These are phyloP conservation scores for Tolypocladium sp. DNA, from an alignment of 2,329 filamentous ascomycete species.

Conservation along the genomic window DNA sequence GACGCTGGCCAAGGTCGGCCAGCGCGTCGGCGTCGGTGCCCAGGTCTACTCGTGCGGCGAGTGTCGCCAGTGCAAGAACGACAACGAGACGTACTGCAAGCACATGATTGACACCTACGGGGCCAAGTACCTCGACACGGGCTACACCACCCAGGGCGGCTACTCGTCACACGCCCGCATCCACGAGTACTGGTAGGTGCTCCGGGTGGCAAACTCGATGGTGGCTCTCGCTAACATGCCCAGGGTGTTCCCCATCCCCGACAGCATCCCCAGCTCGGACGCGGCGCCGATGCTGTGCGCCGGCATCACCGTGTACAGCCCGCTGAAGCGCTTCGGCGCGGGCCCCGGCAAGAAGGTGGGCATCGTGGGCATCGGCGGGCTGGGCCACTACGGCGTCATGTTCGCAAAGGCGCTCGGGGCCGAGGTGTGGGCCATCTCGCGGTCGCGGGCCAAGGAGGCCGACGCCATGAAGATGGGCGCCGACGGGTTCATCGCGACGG, in stretches of 20 bases:
- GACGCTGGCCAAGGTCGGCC: constrained; percentile 41
- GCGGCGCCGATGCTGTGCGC: constrained; percentile 80
- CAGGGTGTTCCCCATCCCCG: constrained; percentile 65
- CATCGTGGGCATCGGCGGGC: constrained; percentile 63
- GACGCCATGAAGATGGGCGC: constrained; percentile 52
- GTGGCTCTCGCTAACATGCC: constrained; percentile 2
- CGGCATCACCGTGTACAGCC: constrained; percentile 71
- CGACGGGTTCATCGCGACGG: constrained; percentile 49
- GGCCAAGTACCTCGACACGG: constrained; percentile 37
- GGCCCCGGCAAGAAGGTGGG: constrained; percentile 73
- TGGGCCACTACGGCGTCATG: constrained; percentile 62
- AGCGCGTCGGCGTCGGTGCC: constrained; percentile 51
- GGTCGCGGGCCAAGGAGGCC: constrained; percentile 49
- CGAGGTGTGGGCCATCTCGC: constrained; percentile 53
- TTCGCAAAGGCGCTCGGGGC: constrained; percentile 60
- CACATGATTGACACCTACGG: constrained; percentile 39
- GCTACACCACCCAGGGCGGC: constrained; percentile 52
- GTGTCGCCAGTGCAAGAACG: constrained; percentile 29
- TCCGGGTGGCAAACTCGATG: neutral
- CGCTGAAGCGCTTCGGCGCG: constrained; percentile 65
- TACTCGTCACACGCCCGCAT: constrained; percentile 27
- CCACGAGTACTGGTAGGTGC: constrained; percentile 32
- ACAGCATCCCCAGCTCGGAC: constrained; percentile 50
- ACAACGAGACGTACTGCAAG: constrained; percentile 31
- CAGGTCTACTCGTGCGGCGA: constrained; percentile 43